Conservation (phyloP, 176 grass and related monocot genomes). For the Cenchrus fungigraminus region DNA sequence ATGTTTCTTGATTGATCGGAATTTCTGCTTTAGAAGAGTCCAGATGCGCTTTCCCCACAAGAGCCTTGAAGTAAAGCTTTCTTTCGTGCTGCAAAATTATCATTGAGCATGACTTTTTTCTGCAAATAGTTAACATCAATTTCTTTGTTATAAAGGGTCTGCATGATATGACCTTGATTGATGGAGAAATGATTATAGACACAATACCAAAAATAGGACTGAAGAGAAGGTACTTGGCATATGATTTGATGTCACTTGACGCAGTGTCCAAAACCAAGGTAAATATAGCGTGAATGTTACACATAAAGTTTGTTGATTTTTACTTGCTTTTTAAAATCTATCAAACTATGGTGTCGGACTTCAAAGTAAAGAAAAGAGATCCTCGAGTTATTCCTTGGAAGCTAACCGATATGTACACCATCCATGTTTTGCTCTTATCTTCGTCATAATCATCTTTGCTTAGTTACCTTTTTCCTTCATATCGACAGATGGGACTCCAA, state of each 20-base stretch:
- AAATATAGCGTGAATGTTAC: not conserved
- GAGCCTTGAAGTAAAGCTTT: constrained; percentile 69
- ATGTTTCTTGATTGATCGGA: constrained; percentile 92
- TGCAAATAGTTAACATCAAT: constrained; percentile 21
- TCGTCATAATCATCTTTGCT: not conserved
- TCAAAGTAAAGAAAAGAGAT: not conserved
- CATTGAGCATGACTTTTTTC: constrained; percentile 15
- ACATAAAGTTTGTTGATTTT: constrained; percentile 8
- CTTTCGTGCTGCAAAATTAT: constrained; percentile 31
- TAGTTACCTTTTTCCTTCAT: not conserved
- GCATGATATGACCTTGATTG: constrained; percentile 37
- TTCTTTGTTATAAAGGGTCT: constrained; percentile 26
- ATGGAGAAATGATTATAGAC: constrained; percentile 56
- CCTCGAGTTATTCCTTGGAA: constrained; percentile 21
- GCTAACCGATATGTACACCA: not conserved
- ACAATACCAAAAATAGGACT: constrained; percentile 17
- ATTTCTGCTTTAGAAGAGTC: constrained; percentile 93
- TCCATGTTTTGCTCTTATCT: constrained; percentile 12
- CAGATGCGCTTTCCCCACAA: constrained; percentile 96
- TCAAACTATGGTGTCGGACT: not conserved
- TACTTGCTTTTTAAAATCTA: not conserved
- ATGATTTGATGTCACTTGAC: constrained; percentile 55
- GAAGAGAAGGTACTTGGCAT: constrained; percentile 48
- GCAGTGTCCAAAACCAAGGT: constrained; percentile 44
- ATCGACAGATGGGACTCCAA: not conserved